Evolutionary conservation across 2,329 filamentous ascomycete species (phyloP), one percentile per base, ranked within the genome.

Genomic region (Hymenotorrendiella dingleyae): DNA sequence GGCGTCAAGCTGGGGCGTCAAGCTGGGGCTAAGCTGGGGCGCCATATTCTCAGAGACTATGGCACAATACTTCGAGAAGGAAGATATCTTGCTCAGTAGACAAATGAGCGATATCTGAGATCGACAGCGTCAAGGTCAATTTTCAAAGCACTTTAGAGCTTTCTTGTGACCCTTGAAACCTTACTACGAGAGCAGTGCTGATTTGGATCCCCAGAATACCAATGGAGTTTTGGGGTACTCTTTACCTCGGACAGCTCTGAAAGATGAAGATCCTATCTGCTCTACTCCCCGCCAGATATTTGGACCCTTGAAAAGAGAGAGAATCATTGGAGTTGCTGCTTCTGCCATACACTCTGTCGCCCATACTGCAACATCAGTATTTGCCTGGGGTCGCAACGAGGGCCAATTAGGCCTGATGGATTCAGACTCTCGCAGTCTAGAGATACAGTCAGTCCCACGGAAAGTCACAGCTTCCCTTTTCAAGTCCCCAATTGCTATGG

Each of bases 371-470:
- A 78, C 80, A 1, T 86, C 87, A 1, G 67, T 98, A 1, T 98
- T 86, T 60, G 94, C 88, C 2, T 98, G 94, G 73, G 93, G 93
- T 17, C 94, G 93, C 57, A 98, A 97, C 56, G 81, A 89, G 54
- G 93, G 93, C 2, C 93, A 98, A 62, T 75, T 98, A 35, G 93
- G 89, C 4, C 74, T 98, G 40, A 89, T 96, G 67, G 93, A 96
- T 62, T 91, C 93, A 0, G 91, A 97, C 64, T 94, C 93, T 20
- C 80, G 90, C 34, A 96, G 89, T 0, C 74, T 97, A 4, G 86
- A 93, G 54, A 69, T 84, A n/a, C 93, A 97, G 59, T 67, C 76
- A 16, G 80, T 78, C 1, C 93, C 93, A 19, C 79, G 93, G 35
- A 91, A 85, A 59, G 90, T 98, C 32, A 90, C 88, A 0, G 87